These are phyloP conservation scores for Ceratocystis colombiana DNA, from an alignment of 2,329 filamentous ascomycete species.

Conservation along the genomic window DNA sequence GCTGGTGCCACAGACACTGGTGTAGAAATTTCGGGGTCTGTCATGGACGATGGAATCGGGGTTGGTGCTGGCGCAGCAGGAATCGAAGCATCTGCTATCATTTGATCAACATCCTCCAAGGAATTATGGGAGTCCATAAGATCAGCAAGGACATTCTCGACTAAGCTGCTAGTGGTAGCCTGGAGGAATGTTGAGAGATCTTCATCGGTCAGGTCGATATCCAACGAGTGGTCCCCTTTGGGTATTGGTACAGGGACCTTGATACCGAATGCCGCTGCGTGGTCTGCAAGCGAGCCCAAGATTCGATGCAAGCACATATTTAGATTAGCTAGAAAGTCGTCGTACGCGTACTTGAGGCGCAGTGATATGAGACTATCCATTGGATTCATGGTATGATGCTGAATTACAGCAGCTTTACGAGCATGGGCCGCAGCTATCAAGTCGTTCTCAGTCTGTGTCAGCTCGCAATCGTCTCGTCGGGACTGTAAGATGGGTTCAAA, in stretches of 20 bases:
- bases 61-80: conserved; percentile 22
- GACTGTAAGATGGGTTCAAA: conserved; percentile 20
- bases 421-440: conserved; percentile 22
- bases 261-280: conserved; percentile 34
- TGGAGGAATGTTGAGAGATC: conserved; percentile 38
- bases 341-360: conserved; percentile 15
- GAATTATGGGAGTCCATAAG: conserved; percentile 25
- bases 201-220: conserved; percentile 31
- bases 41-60: conserved; percentile 27
- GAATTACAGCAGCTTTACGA: conserved; percentile 21
- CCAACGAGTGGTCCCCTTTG: conserved; percentile 29
- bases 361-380: conserved; percentile 9
- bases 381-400: conserved; percentile 20
- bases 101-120: conserved; percentile 26
- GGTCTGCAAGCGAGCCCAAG: conserved; percentile 32
- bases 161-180: conserved; percentile 36
- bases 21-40: conserved; percentile 29
- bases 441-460: conserved; percentile 23
- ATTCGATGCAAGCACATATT: conserved; percentile 32
- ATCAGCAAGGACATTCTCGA: conserved; percentile 36
- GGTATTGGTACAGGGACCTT: conserved; percentile 31
- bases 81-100: conserved; percentile 21
- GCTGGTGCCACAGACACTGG: conserved; percentile 19
- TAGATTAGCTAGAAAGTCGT: conserved; percentile 31
- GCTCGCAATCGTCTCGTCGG: conserved; percentile 19